Conservation (phyloP, 1,139 yeast species). For the Taphrina confusa region DNA sequence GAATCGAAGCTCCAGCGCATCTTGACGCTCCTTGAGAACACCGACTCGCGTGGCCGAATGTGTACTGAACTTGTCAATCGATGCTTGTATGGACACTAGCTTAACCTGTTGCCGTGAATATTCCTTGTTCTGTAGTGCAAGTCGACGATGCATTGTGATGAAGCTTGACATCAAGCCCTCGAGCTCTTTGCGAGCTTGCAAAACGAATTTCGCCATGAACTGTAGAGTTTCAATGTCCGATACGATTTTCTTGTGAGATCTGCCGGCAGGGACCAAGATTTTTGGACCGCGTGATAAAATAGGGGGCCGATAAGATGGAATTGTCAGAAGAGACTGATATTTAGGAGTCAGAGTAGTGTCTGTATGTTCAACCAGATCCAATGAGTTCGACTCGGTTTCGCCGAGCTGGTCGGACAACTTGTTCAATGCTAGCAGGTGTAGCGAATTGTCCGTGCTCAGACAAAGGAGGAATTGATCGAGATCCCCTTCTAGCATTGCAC, state of each 20-base stretch:
- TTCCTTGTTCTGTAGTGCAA: conserved; percentile 31
- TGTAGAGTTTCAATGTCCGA: conserved; percentile 29
- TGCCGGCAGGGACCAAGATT: conserved; percentile 5
- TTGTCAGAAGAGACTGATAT: conserved; percentile 13
- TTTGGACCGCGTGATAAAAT: background rate
- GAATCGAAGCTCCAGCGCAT: conserved; percentile 45
- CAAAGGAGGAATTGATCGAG: conserved; percentile 5
- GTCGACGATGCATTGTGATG: conserved; percentile 24
- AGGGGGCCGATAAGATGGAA: conserved; percentile 16
- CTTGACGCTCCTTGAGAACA: conserved; percentile 44
- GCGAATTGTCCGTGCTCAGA: background rate
- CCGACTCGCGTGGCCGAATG: conserved; percentile 35
- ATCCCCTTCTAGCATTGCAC: background rate
- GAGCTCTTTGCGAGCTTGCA: conserved; percentile 19
- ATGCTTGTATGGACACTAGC: conserved; percentile 6
- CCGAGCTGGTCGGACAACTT: background rate
- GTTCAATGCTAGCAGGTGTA: background rate
- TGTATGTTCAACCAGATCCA: background rate
- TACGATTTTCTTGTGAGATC: background rate
- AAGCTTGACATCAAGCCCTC: conserved; percentile 13
- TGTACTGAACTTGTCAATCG: background rate
- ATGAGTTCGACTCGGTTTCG: background rate
- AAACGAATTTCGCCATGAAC: conserved; percentile 32
- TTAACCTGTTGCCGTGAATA: conserved; percentile 28
- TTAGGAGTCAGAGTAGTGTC: background rate